Evolutionary conservation across 495 filamentous ascomycete species (phyloP).

Genomic region (Xylaria castorea): DNA sequence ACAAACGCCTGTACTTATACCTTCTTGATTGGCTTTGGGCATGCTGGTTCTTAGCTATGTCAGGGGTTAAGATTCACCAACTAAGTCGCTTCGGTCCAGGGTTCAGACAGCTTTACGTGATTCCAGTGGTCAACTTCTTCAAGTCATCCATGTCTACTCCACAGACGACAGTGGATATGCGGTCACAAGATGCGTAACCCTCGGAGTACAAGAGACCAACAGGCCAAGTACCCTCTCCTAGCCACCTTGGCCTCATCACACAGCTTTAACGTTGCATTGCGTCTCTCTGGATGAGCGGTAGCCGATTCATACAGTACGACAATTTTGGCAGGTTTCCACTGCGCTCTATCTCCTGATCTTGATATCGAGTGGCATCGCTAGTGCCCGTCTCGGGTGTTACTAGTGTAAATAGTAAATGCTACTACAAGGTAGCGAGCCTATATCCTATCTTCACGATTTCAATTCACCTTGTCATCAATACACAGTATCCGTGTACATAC

Average conservation of each 20-base stretch:
- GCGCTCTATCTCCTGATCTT: neutral
- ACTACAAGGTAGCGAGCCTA: neutral
- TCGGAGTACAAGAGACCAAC: constrained; percentile 20
- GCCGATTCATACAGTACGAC: constrained; percentile 6
- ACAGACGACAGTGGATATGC: constrained; percentile 21
- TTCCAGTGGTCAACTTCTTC: constrained; percentile 12
- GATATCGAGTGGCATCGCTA: constrained; percentile 19
- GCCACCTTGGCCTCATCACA: neutral
- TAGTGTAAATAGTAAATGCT: neutral
- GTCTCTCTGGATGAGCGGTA: neutral
- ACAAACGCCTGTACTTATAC: neutral
- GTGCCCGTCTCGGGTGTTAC: constrained; percentile 6
- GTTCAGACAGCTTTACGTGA: neutral
- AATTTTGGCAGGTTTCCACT: neutral
- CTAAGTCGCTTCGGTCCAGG: constrained; percentile 21
- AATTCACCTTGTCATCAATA: neutral
- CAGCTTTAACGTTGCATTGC: constrained; percentile 15
- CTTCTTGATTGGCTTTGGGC: neutral
- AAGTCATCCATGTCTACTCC: constrained; percentile 4
- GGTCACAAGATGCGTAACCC: constrained; percentile 27
- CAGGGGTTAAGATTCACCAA: constrained; percentile 21
- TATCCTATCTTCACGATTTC: neutral
- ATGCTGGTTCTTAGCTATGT: neutral
- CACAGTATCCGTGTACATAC: neutral
- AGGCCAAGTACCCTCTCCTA: neutral